Base-by-base conservation (phyloP, 306 rosid species). In the Psophocarpus tetragonolobus region DNA sequence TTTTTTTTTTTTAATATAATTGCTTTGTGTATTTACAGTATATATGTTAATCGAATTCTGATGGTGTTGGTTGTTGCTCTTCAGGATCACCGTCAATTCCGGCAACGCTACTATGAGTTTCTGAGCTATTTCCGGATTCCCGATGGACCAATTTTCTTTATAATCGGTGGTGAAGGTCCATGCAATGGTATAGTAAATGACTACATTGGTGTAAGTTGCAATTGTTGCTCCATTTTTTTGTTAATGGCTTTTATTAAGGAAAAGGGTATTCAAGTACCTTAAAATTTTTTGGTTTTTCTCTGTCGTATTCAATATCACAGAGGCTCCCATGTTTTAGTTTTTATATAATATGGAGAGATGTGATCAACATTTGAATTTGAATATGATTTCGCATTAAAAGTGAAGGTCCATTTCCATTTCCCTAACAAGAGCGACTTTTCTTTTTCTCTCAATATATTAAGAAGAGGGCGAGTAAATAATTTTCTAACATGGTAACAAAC, bases 21-120 rank as follows among this genome's bases (percentile, higher is more conserved):
- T 51, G 24, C 20, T 18, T 51, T 18, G 58, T 51, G 58, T 18
- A 18, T 51, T 72, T 24, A 33, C 64, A n/a, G n/a, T 11, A 6
- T 21, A 12, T 23, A 23, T 30, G 15, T 30, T 68, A 24, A 73
- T 64, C 13, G 3, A 57, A 60, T 82, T 60, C 24, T 29, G 78
- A 70, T 38, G 20, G 17, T 53, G 38, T 29, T 58, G 58, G 42
- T 71, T 73, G 42, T 44, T 70, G 85, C 30, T 64, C n/a, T 85
- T 82, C 86, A 90, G 97, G 94, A 92, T 71, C 97, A 85, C 81
- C 85, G 91, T 17, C 87, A 71, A 54, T 94, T 94, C 80, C 42
- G 12, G 80, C 98, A 92, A 81, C 97, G 98, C 6, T 94, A 94
- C 84, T 94, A 89, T 35, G 98, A 94, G 78, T 92, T 83, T 77